Evolutionary conservation across 129 eudicot species (phyloP), one percentile per base, ranked within the genome.

Genomic region (Flaveria robusta): DNA sequence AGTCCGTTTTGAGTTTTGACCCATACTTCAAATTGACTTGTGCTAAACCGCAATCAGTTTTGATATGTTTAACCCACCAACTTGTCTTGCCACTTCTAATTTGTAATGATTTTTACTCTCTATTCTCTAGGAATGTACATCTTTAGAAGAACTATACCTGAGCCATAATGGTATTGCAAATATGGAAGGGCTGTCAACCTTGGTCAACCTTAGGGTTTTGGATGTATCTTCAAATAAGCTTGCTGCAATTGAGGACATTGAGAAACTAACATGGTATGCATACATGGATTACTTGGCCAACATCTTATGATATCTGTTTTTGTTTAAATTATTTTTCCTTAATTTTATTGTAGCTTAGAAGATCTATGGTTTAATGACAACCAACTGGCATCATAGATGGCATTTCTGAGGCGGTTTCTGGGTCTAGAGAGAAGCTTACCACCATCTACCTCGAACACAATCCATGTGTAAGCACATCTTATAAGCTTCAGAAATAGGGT

Each of bases 321-420:
- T 20, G 10, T 52, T 49, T 27, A 15, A 43, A 50, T 19, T 22
- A 9, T 72, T 50, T 45, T 18, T 45, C 37, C 47, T 74, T 55
- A 49, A 3, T 64, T 22, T 76, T 37, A 10, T 29, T 85, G 79
- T 88, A 94, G 98, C 64, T 79, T 94, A 77, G 97, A 94, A 85
- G 99, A 94, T 83, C 72, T 94, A 42, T 94, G 99, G 99, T 94
- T 94, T 41, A 94, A 94, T 79, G 92, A 94, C 86, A 94, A 94
- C 86, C 93, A 91, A 67, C 82, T 94, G 22, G 74, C 88, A 27
- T 84, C 97, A 26, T 94, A 67, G 92, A 94, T 77, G 88, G 96
- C 18, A 75, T 94, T 2, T 82, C 81, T 71, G 92, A 81, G 81
- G 94, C 93, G 1, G 93, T 89, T 82, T 78, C 90, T 72, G 92